Conservation (phyloP, 106 monocot species). For the Platanthera guangdongensis region DNA sequence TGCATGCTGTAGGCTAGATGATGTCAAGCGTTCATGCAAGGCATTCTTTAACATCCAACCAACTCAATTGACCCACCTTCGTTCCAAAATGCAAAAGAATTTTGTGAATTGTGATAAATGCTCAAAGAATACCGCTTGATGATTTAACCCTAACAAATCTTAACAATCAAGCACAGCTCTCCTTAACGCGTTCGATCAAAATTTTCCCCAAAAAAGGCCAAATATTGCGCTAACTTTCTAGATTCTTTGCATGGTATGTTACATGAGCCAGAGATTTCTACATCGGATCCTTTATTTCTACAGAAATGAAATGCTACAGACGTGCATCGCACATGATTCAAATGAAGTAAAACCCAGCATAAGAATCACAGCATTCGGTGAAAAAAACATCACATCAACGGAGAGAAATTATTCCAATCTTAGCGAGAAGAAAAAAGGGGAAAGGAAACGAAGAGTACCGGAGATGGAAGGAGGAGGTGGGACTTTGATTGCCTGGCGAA, state of each 20-base stretch:
- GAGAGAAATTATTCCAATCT: not conserved
- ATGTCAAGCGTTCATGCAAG: too few relatives aligned
- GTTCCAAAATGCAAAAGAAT: too few relatives aligned
- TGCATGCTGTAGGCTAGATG: too few relatives aligned
- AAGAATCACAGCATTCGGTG: not conserved
- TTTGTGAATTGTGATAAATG: too few relatives aligned
- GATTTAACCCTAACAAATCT: not conserved
- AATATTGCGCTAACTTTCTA: not conserved
- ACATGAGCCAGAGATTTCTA: not conserved
- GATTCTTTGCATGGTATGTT: not conserved
- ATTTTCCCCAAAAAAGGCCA: not conserved
- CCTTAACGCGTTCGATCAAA: not conserved
- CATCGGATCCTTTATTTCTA: not conserved
- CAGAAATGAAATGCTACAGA: too few relatives aligned
- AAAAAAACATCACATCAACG: not conserved
- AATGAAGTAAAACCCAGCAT: not conserved
- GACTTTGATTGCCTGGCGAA: constrained; percentile 5
- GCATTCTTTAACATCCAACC: too few relatives aligned
- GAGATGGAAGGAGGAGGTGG: not conserved
- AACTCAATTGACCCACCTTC: too few relatives aligned
- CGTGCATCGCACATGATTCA: too few relatives aligned
- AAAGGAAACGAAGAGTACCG: not conserved
- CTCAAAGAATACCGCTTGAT: too few relatives aligned
- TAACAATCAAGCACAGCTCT: not conserved
- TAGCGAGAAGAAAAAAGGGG: not conserved